Conservation (phyloP, 2,329 filamentous ascomycete genomes). For the Nakataea oryzae region DNA sequence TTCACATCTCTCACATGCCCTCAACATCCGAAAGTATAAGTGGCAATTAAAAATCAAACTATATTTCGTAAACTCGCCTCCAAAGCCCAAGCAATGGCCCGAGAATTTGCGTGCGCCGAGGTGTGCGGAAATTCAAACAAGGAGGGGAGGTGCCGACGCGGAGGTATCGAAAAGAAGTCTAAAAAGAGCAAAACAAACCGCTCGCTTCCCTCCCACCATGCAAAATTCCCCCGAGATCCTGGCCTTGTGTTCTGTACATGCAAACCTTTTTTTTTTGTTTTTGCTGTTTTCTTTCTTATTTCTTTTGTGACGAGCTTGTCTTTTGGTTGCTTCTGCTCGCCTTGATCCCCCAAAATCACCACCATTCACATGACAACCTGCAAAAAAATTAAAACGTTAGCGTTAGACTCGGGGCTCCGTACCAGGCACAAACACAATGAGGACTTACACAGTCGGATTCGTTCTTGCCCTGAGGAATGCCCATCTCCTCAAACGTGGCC, state of each 20-base stretch:
- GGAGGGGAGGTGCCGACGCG: not conserved
- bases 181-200: not conserved
- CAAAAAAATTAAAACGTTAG: not conserved
- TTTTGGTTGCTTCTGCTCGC: not conserved
- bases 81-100: not conserved
- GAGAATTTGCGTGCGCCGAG: not conserved
- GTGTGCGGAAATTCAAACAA: not conserved
- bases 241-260: not conserved
- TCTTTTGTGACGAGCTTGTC: not conserved
- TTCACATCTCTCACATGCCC: no score
- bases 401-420: not conserved
- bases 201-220: not conserved
- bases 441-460: slow-evolving; percentile 82
- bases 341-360: not conserved
- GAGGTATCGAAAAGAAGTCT: not conserved
- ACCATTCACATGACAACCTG: slow-evolving; percentile 3
- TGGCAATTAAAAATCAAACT: not conserved
- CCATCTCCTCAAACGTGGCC: slow-evolving; percentile 97
- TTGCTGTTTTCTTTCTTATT: not conserved
- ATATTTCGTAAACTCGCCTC: not conserved
- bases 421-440: not conserved
- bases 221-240: not conserved
- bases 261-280: not conserved
- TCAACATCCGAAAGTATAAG: no score
- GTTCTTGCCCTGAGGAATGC: slow-evolving; percentile 71